Conservation (phyloP, 148 eudicot species). For the Nepenthes gracilis region DNA sequence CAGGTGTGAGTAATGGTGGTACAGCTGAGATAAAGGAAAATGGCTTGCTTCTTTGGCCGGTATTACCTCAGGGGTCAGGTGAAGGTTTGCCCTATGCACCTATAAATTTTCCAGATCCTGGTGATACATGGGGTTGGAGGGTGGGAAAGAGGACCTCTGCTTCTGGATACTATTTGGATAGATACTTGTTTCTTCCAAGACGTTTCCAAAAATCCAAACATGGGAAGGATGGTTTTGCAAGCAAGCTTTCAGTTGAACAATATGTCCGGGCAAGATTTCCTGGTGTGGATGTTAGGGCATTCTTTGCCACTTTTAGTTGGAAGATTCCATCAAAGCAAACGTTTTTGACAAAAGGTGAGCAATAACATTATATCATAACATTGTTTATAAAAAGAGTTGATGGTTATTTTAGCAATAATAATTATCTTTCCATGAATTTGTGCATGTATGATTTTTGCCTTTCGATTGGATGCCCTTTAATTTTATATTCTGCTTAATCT, state of each 20-base stretch:
- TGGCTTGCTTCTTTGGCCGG: slow-evolving; percentile 55
- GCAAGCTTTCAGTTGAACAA: slow-evolving; percentile 47
- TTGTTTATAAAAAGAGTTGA: neutral
- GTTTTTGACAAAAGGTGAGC: slow-evolving; percentile 32
- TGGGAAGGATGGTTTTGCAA: slow-evolving; percentile 32
- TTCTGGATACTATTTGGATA: slow-evolving; percentile 59
- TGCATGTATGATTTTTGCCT: too few relatives aligned
- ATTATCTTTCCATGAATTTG: neutral
- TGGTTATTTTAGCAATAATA: neutral
- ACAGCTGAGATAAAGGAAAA: slow-evolving; percentile 30
- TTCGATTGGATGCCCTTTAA: too few relatives aligned
- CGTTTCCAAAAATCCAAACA: slow-evolving; percentile 24
- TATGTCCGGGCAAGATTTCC: slow-evolving; percentile 41
- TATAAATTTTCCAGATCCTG: slow-evolving; percentile 54
- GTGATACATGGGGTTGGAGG: slow-evolving; percentile 78
- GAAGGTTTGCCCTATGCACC: slow-evolving; percentile 84
- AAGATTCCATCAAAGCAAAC: slow-evolving; percentile 47
- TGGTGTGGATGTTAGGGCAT: slow-evolving; percentile 34
- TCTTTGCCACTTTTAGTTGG: slow-evolving; percentile 74
- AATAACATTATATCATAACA: neutral
- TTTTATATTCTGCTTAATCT: too few relatives aligned
- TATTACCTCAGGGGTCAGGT: slow-evolving; percentile 39
- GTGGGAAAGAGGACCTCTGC: slow-evolving; percentile 47
- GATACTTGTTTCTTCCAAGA: slow-evolving; percentile 61
- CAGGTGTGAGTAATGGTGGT: slow-evolving; percentile 30